These are phyloP conservation scores for Mycena vulgaris DNA, from an alignment of 768 basidiomycete genomes.

Conservation along the genomic window DNA sequence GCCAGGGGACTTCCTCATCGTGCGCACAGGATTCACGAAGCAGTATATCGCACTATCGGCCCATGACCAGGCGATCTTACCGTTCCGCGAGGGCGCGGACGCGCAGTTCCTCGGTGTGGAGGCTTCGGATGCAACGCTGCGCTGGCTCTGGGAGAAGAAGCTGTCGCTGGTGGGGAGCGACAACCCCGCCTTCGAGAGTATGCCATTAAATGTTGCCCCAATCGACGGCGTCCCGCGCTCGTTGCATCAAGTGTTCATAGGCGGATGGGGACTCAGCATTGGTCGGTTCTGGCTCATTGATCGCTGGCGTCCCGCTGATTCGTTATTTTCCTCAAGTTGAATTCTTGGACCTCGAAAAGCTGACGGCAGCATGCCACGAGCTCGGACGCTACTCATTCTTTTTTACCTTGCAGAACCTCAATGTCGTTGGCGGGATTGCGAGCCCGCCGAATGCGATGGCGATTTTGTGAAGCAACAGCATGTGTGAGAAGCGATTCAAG, in stretches of 20 bases:
- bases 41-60: constrained; percentile 22
- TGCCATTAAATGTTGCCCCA: background rate
- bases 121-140: constrained; percentile 23
- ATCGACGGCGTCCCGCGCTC: constrained; percentile 2
- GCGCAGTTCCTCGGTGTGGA: constrained; percentile 18
- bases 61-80: constrained; percentile 23
- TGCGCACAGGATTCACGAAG: constrained; percentile 34
- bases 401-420: constrained; percentile 31
- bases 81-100: constrained; percentile 8
- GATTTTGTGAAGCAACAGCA: constrained; percentile 21
- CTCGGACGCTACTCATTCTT: constrained; percentile 26
- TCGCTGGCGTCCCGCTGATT: no score
- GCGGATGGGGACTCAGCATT: constrained; percentile 33
- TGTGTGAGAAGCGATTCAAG: no score
- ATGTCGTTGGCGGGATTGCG: constrained; percentile 28
- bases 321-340: constrained; percentile 1
- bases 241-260: constrained; percentile 33
- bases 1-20: constrained; percentile 35
- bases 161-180: background rate
- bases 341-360: constrained; percentile 19
- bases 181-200: constrained; percentile 24
- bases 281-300: no score
- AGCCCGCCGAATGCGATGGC: constrained; percentile 31
- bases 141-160: constrained; percentile 32
- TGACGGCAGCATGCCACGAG: constrained; percentile 23